Conservation (phyloP, 192 early-diverging fungal species). For the Chytriomyces sp. region DNA sequence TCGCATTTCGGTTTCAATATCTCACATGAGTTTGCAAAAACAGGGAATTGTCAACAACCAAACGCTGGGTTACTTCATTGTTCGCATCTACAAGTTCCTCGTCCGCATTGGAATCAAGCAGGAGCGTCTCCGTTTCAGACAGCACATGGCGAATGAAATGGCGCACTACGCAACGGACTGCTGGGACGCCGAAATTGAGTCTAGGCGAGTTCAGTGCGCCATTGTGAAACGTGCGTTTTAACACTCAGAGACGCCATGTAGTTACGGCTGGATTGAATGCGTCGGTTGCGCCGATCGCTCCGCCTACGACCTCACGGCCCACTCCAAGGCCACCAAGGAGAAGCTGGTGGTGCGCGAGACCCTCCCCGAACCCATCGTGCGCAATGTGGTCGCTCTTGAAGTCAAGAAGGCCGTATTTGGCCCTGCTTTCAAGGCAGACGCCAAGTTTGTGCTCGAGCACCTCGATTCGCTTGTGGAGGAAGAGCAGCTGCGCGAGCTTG, state of each 20-base stretch:
- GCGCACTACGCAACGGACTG: slow-evolving; percentile 95
- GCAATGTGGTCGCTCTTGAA: slow-evolving; percentile 78
- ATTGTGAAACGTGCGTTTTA: no score
- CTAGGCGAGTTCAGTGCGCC: no score
- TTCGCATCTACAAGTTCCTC: slow-evolving; percentile 91
- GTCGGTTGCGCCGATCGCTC: slow-evolving; percentile 99
- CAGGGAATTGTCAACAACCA: slow-evolving; percentile 89
- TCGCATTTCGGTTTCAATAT: neutral
- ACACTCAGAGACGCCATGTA: slow-evolving; percentile 94
- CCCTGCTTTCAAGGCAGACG: slow-evolving; percentile 87
- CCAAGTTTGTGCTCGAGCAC: slow-evolving; percentile 83
- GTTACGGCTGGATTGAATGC: slow-evolving; percentile 99
- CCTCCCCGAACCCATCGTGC: slow-evolving; percentile 78
- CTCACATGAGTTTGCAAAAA: neutral
- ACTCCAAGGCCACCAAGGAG: slow-evolving; percentile 85
- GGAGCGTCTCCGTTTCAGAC: slow-evolving; percentile 88
- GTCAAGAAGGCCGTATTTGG: slow-evolving; percentile 91
- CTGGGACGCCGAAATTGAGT: neutral
- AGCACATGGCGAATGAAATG: slow-evolving; percentile 99
- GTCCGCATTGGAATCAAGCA: slow-evolving; percentile 85
- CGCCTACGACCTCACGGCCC: slow-evolving; percentile 94
- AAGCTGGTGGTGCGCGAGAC: slow-evolving; percentile 92
- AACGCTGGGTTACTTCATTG: slow-evolving; percentile 98
- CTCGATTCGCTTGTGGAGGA: slow-evolving; percentile 59
- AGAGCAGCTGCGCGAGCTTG: slow-evolving; percentile 58